Base-by-base conservation (phyloP, 768 basidiomycete species). In the Lactarius indigo region DNA sequence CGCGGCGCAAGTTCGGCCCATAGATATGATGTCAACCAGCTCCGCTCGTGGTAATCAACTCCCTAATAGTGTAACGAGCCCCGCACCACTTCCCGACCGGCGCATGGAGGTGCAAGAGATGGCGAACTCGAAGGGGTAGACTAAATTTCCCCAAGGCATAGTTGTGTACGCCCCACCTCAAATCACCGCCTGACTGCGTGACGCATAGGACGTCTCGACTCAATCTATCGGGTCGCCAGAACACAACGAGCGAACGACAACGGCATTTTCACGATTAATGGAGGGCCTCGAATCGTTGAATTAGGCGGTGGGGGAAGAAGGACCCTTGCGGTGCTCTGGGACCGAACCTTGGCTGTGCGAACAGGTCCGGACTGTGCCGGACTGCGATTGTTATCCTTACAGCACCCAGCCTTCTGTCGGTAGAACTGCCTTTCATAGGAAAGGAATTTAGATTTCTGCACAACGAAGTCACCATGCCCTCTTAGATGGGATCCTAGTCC, bases 11-110 rank as follows among this genome's bases (percentile, higher is more conserved):
- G 31, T 15, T 61, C 61, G 37, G 61, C 60, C 20, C 47, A 37
- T 9, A 1, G 37, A 57, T 35, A 62, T 64, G 57, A 57, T 64
- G 63, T 64, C 63, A 64, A 20, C 54, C 54, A 2, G 37, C 15
- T 12, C 8, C 35, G 26, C 9, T 52, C 26, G 50, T 52, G 9
- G 50, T 10, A 10, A 52, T 12, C 9, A 52, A 52, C 50, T 52
- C 50, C 35, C 23, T 26, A 6, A 5, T 52, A 6, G 12, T 52
- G n/a, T 12, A 15, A 52, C 13, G 26, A 17, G 26, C 50, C 50
- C 50, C 50, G 26, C 50, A 52, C 15, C 50, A 26, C 50, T 28
- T 52, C 50, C 50, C 50, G 50, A 50, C 44, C 44, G 47, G 13
- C n/a, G 6, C 44, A 47, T 20, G 20, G 42, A 42, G 20, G 6